Base-by-base conservation (phyloP, 1,284 basidiomycete species). In the Leccinum variabile region DNA sequence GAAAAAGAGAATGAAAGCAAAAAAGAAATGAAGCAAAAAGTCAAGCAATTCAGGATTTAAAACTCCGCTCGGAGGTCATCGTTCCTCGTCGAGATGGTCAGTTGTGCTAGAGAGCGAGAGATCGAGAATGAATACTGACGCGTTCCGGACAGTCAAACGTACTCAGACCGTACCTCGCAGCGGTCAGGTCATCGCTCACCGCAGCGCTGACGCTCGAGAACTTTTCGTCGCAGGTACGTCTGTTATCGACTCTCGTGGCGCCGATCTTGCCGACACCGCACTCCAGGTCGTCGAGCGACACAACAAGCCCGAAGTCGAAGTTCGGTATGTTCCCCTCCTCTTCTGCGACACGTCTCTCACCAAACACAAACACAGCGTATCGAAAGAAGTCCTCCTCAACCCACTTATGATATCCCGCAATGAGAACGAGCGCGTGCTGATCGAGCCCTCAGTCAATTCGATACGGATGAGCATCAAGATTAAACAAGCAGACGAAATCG, bases 401-500 rank as follows among this genome's bases (percentile, higher is more conserved):
- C 94, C 97, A 6, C 82, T 99, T 56, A 89, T 89, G 54, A 97
- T 99, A 76, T 95, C 94, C 14, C 89, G 97, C 68, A 98, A 98
- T 77, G 95, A 98, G 79, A 92, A 95, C 70, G 97, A 99, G 76
- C 89, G 91, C 63, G 97, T 99, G 64, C 81, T 98, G 69, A 95
- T 99, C 78, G 97, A 99, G 78, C 91, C 97, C 0, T 94, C 92
- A 1, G 88, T 99, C 78, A 99, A 99, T 80, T 97, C 95, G 2
- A 92, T 99, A 72, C 89, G 97, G 35, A 82, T 99, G 66, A 94
- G 90, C 76, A 98, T 99, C 80, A 93, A 90, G 78, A 98, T 99
- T 78, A 99, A 99, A 79, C 97, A 99, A 76, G 96, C 97, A 32
- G 97, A 99, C 78, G 97, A 99, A 79, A 98, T 98, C 68, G 97